A percentile compares a stretch with the other conserved stretches of the same genome.
Conservation (phyloP, 2,329 filamentous ascomycete genomes). For the Apiospora hydei region DNA sequence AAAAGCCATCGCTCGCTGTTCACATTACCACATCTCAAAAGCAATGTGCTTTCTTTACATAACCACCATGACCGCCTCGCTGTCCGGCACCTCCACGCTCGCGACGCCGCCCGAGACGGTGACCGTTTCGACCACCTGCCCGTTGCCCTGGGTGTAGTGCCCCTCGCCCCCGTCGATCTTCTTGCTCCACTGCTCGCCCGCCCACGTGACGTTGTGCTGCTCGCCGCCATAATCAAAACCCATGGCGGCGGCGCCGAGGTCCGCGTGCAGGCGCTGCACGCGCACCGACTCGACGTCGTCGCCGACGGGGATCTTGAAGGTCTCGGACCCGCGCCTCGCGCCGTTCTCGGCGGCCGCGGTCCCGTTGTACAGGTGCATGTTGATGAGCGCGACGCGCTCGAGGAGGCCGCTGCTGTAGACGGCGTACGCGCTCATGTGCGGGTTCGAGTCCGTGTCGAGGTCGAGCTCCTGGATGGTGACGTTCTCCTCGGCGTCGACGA, state of each 20-base stretch:
- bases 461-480: constrained; percentile 16
- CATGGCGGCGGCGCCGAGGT: constrained; percentile 29
- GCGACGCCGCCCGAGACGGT: constrained; percentile 18
- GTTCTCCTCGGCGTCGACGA: background rate
- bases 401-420: constrained; percentile 22
- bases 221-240: constrained; percentile 37
- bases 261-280: constrained; percentile 30
- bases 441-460: background rate
- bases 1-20: background rate
- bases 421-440: constrained; percentile 27
- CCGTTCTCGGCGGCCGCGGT: background rate
- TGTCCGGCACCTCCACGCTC: constrained; percentile 26
- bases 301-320: constrained; percentile 13
- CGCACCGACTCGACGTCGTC: background rate
- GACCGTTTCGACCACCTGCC: background rate
- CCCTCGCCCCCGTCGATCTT: constrained; percentile 32
- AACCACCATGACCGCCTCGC: constrained; percentile 25
- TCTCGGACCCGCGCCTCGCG: background rate
- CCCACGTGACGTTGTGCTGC: constrained; percentile 39
- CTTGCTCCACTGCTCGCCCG: constrained; percentile 35
- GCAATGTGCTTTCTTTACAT: background rate
- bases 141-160: background rate
- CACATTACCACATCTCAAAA: background rate
- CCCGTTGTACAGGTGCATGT: constrained; percentile 25
- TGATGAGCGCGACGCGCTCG: constrained; percentile 26